Evolutionary conservation across 2,329 filamentous ascomycete species (phyloP), one percentile per base, ranked within the genome.

Genomic region (Diaporthe humulicola): DNA sequence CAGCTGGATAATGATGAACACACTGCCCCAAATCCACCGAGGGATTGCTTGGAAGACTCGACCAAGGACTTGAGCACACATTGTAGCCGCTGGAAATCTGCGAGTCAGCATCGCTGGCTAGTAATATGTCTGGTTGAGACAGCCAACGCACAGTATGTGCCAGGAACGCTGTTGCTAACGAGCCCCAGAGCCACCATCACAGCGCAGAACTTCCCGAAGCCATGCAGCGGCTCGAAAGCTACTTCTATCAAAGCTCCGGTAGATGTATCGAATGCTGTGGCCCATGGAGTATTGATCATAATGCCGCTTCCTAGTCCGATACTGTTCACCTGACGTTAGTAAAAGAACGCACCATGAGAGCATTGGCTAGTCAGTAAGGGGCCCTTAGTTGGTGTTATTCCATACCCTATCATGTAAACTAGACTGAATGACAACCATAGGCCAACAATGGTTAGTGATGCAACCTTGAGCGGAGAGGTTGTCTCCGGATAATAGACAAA

Each of bases 401-500:
- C 30, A 1, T 38, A 67, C 45, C 61, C 61, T 2, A 67, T 67
- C 61, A 67, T 52, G 30, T 25, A 67, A 8, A 67, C 61, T 12
- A 67, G 9, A 25, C 61, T 38, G 30, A 67, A 67, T 25, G 61
- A 38, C 22, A 67, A 30, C 61, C 61, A 67, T 25, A 67, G n/a
- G 4, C 61, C 45, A 38, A 40, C 7, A 6, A 52, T 67, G 22
- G 61, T 67, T 22, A 91, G 86, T 52, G 82, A 77, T 78, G 92
- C 93, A 58, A 93, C 79, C 57, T 80, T 79, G 28, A 73, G 30
- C 19, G 74, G 77, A 2, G 80, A 79, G 0, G 81, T 82, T 10
- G 69, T 76, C 38, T 79, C 78, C 0, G 81, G 80, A 71, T 81
- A 82, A 76, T 83, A 94, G 71, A 93, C 91, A 77, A 93, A 92